Evolutionary conservation across 768 basidiomycete genomes (phyloP).

Genomic region (Clavaria fumosa): DNA sequence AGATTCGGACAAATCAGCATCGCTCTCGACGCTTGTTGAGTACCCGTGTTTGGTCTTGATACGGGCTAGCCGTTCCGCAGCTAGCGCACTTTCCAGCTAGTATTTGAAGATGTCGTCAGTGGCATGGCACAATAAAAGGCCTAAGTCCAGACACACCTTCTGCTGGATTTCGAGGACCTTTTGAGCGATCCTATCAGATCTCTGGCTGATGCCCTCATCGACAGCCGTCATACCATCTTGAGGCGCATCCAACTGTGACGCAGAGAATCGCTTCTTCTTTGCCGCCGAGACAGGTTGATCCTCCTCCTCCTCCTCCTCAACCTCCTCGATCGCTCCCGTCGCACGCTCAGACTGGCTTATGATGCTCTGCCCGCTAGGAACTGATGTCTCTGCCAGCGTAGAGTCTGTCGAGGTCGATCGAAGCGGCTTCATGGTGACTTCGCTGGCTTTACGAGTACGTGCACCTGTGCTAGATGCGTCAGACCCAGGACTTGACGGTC

Average conservation of each 20-base stretch:
- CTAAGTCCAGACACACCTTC: constrained; percentile 53
- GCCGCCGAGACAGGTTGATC: constrained; percentile 24
- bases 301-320: constrained; percentile 44
- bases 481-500: constrained; percentile 53
- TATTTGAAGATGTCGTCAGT: constrained; percentile 5
- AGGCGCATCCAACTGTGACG: constrained; percentile 41
- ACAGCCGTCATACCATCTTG: constrained; percentile 79
- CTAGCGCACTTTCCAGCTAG: constrained; percentile 64
- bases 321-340: constrained; percentile 41
- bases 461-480: constrained; percentile 32
- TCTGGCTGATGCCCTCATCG: constrained; percentile 69
- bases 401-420: constrained; percentile 70
- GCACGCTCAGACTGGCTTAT: constrained; percentile 27
- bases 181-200: constrained; percentile 77
- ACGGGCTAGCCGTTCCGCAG: constrained; percentile 37
- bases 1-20: constrained; percentile 38
- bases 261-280: constrained; percentile 71
- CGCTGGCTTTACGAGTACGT: constrained; percentile 45
- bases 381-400: constrained; percentile 57
- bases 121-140: background rate
- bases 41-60: constrained; percentile 24
- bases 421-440: constrained; percentile 38
- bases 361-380: constrained; percentile 23
- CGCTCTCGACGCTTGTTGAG: constrained; percentile 30
- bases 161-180: constrained; percentile 83